phyloP scores from a whole-genome alignment of 495 filamentous ascomycete species.

The Talaromyces proteolyticus region DNA sequence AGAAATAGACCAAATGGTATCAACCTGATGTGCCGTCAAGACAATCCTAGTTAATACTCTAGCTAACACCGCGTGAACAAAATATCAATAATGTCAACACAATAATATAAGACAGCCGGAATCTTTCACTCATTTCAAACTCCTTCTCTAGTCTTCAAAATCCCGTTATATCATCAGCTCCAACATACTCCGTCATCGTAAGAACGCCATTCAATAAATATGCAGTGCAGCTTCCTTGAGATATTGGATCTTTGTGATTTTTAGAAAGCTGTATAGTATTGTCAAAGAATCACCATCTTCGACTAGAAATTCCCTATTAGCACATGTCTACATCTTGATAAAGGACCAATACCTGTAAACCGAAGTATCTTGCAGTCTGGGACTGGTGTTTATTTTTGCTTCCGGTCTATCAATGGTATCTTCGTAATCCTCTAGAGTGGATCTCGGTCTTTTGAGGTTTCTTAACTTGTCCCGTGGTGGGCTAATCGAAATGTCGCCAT shows the following conservation, averaged over 20 bases:
- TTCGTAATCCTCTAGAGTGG: neutral
- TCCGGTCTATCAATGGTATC: neutral
- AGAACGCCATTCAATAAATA: too few relatives aligned
- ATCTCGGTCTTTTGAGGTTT: neutral
- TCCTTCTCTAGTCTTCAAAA: neutral
- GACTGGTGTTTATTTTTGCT: neutral
- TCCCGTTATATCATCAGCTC: neutral
- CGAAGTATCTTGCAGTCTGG: neutral
- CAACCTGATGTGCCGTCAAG: too few relatives aligned
- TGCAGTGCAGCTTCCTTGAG: too few relatives aligned
- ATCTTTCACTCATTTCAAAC: neutral
- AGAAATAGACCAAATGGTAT: neutral
- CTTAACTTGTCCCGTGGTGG: neutral
- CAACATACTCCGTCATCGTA: neutral
- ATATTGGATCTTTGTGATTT: too few relatives aligned
- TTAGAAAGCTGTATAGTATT: too few relatives aligned
- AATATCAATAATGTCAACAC: too few relatives aligned
- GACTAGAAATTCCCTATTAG: too few relatives aligned
- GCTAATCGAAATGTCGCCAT: neutral
- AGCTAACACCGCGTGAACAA: too few relatives aligned
- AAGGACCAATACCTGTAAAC: neutral
- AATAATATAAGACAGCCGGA: neutral
- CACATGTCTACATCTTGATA: neutral
- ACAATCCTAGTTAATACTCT: too few relatives aligned
- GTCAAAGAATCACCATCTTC: too few relatives aligned